Evolutionary conservation across 176 grass and related monocot species (phyloP), one percentile per base, ranked within the genome.

Genomic region (Carex kokanica): DNA sequence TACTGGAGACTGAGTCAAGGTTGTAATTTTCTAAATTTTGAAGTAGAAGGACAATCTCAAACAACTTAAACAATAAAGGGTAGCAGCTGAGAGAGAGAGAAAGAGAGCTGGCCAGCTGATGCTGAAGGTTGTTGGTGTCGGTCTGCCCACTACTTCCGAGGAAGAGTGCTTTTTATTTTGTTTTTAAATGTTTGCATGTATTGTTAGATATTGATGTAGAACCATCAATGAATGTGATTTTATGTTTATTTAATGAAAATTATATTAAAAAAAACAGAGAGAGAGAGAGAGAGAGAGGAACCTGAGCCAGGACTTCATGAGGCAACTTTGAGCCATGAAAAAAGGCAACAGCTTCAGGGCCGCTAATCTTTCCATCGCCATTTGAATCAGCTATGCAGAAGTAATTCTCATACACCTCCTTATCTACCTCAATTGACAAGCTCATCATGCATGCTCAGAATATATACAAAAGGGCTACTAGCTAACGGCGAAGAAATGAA

Each of bases 391-490:
- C 80, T 51, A 41, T 82, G 20, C 63, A 14, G 11, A 82, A 82
- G 14, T 82, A 82, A 17, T 82, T 82, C n/a, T 82, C 80, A 65
- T 65, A 82, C 40, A 18, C 60, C 38, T 82, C 80, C 59, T 17
- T 82, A 43, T 51, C 63, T 31, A 54, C 80, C 61, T 65, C 73
- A 53, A 78, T 55, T 55, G 21, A 32, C 24, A 78, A 78, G 25
- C 51, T 78, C 63, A 62, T 82, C 63, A 65, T 75, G 29, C 7
- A 60, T 56, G 8, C 14, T 27, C 11, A 80, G 18, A 41, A 43
- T 43, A 24, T 17, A 60, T 43, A 43, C 41, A 43, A 24, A 27
- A 18, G 31, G 10, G 12, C 4, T 8, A 23, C 16, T 12, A 27
- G 5, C 3, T 32, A 27, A 27, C 13, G 63, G 15, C 21, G 56